Evolutionary conservation across 2,329 filamentous ascomycete species (phyloP), one percentile per base, ranked within the genome.

Genomic region (Aspergillus sp.): DNA sequence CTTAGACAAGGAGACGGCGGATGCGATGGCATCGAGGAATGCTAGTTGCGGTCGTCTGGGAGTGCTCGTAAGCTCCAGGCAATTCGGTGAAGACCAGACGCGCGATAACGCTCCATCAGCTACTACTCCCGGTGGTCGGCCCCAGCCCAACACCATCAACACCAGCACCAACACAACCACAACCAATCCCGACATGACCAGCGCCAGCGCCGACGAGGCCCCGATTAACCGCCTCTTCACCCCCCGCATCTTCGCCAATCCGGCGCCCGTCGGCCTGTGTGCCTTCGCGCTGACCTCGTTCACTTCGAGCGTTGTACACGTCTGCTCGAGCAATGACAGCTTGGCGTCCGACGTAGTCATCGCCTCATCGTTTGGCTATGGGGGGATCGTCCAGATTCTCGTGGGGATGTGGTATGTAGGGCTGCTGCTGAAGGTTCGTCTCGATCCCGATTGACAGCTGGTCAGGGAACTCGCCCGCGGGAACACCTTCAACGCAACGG

Each of bases 401-500:
- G 42, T 37, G 15, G 44, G 44, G 14, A 47, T 45, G 32, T 47
- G 44, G 44, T 47, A 41, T 32, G 15, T 5, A n/a, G n/a, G n/a
- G n/a, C n/a, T n/a, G n/a, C n/a, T n/a, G n/a, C n/a, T n/a, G n/a
- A n/a, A n/a, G n/a, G n/a, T n/a, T n/a, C n/a, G n/a, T n/a, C n/a
- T n/a, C n/a, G n/a, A n/a, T n/a, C n/a, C n/a, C n/a, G n/a, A n/a
- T n/a, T n/a, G n/a, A n/a, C n/a, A n/a, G n/a, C n/a, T n/a, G n/a
- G n/a, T n/a, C 15, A 47, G 44, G 44, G 44, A 47, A 38, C 42
- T 47, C 37, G 39, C 39, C 1, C 24, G 40, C 7, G 44, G 44
- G 12, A 47, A 47, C 20, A 45, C 44, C 5, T 47, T 47, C 10
- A 36, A 41, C n/a, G 44, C 44, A 4, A 47, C 44, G 5, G 39